Evolutionary conservation across 2,329 filamentous ascomycete species (phyloP).

Genomic region (Microascus cirrosus): DNA sequence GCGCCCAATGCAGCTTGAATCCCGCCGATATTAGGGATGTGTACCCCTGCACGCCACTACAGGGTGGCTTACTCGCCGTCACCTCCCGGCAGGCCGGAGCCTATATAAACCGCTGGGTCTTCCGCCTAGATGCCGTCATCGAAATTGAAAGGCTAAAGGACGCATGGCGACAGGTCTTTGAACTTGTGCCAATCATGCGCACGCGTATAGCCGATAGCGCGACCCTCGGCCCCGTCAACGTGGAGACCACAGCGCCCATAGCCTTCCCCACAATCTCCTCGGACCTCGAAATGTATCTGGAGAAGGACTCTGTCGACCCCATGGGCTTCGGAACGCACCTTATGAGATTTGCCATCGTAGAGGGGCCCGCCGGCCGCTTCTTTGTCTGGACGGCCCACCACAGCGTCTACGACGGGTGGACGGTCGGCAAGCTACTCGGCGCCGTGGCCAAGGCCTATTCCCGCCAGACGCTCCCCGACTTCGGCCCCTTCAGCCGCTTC

Average conservation of each 20-base stretch:
- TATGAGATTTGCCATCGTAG: slow-evolving; percentile 31
- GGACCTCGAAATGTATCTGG: slow-evolving; percentile 26
- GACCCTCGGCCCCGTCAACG: slow-evolving; percentile 31
- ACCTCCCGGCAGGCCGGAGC: slow-evolving; percentile 36
- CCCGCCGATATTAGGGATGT: slow-evolving; percentile 30
- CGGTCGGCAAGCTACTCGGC: slow-evolving; percentile 36
- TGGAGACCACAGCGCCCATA: slow-evolving; percentile 28
- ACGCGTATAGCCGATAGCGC: slow-evolving; percentile 36
- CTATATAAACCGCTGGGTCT: slow-evolving; percentile 39
- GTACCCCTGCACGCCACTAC: slow-evolving; percentile 42
- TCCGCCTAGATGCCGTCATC: slow-evolving; percentile 22
- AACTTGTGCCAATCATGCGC: slow-evolving; percentile 28
- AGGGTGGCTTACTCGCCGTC: slow-evolving; percentile 42
- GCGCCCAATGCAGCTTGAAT: slow-evolving; percentile 28
- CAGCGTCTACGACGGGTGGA: slow-evolving; percentile 46
- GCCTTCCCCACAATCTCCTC: slow-evolving; percentile 17
- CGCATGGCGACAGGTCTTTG: slow-evolving; percentile 28
- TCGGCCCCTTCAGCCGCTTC: slow-evolving; percentile 30
- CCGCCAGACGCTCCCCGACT: slow-evolving; percentile 13
- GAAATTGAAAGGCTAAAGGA: slow-evolving; percentile 24
- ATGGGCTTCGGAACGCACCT: slow-evolving; percentile 34
- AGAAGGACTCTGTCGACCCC: slow-evolving; percentile 22
- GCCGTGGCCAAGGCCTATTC: slow-evolving; percentile 33
- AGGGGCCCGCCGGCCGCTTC: slow-evolving; percentile 17
- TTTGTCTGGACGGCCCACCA: slow-evolving; percentile 45